phyloP scores from a whole-genome alignment of 306 rosid species.

The Sicyos baderoa region DNA sequence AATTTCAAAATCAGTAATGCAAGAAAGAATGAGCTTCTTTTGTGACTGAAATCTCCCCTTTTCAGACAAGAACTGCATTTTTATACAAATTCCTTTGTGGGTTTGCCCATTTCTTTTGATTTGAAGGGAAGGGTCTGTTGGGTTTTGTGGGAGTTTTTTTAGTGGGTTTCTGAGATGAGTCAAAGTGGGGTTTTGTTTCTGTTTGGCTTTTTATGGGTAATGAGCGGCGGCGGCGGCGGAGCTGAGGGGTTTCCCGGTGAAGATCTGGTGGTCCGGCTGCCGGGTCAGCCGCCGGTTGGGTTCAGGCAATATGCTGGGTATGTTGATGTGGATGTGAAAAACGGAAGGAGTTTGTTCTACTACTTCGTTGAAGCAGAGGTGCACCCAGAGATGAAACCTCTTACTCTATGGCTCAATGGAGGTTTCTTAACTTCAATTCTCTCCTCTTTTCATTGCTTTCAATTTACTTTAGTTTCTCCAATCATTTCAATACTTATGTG shows the following conservation, averaged over 20 bases:
- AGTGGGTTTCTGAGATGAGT: not conserved
- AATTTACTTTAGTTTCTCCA: too few species aligned
- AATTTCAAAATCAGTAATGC: not conserved
- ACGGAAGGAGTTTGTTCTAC: constrained; percentile 74
- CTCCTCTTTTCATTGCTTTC: too few species aligned
- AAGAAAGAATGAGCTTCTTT: not conserved
- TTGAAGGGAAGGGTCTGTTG: not conserved
- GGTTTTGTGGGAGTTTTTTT: not conserved
- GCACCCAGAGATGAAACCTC: constrained; percentile 40
- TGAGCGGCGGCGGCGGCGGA: constrained; percentile 1
- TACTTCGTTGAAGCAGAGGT: constrained; percentile 80
- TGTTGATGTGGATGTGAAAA: constrained; percentile 63
- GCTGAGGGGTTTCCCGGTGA: constrained; percentile 56
- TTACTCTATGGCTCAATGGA: constrained; percentile 96
- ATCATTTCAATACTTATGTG: too few species aligned
- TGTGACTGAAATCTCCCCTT: not conserved
- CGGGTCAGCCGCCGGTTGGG: constrained; percentile 72
- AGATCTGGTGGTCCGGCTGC: constrained; percentile 61
- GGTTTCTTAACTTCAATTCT: constrained; percentile 29
- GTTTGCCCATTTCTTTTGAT: not conserved
- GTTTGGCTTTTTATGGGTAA: constrained; percentile 13
- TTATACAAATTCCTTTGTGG: not conserved
- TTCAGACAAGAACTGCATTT: not conserved
- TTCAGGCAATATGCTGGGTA: constrained; percentile 75
- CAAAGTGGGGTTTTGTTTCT: not conserved